Conservation (phyloP, 2,329 filamentous ascomycete species). For the Botrytis sinoallii region DNA sequence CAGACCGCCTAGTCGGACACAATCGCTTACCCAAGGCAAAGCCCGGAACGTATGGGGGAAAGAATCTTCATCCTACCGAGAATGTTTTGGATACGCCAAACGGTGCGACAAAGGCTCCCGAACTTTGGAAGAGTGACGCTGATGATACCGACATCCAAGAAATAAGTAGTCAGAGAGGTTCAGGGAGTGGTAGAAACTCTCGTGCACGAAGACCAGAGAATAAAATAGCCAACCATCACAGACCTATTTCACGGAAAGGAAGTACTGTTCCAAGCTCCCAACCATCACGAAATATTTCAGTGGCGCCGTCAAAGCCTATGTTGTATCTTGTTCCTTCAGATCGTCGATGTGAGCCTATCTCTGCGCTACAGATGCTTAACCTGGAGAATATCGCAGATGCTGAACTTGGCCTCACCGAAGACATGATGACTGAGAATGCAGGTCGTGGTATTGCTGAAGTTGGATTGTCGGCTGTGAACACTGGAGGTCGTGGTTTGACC, state of each 20-base stretch:
- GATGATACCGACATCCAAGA: conserved; percentile 50
- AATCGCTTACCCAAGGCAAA: conserved; percentile 63
- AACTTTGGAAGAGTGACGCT: conserved; percentile 69
- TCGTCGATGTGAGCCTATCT: conserved; percentile 60
- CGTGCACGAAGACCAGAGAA: conserved; percentile 37
- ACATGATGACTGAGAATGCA: conserved; percentile 89
- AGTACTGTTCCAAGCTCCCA: conserved; percentile 29
- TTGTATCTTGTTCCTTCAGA: conserved; percentile 55
- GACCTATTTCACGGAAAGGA: conserved; percentile 39
- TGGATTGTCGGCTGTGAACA: conserved; percentile 64
- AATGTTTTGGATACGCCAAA: conserved; percentile 73
- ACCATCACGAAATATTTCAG: conserved; percentile 32
- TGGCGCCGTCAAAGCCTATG: conserved; percentile 31
- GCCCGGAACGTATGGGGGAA: conserved; percentile 72
- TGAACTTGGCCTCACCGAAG: conserved; percentile 81
- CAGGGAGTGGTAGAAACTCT: conserved; percentile 43
- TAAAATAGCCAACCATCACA: conserved; percentile 35
- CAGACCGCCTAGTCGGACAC: conserved; percentile 85
- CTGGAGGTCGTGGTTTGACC: conserved; percentile 37
- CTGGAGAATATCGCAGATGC: conserved; percentile 87
- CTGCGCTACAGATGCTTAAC: conserved; percentile 82
- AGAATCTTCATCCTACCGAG: conserved; percentile 88
- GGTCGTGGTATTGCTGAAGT: conserved; percentile 86
- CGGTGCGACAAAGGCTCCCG: conserved; percentile 29
- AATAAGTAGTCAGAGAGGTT: conserved; percentile 31